Evolutionary conservation across 2,329 filamentous ascomycete genomes (phyloP), one percentile per base, ranked within the genome.

Genomic region (Cladophialophora psammophila): DNA sequence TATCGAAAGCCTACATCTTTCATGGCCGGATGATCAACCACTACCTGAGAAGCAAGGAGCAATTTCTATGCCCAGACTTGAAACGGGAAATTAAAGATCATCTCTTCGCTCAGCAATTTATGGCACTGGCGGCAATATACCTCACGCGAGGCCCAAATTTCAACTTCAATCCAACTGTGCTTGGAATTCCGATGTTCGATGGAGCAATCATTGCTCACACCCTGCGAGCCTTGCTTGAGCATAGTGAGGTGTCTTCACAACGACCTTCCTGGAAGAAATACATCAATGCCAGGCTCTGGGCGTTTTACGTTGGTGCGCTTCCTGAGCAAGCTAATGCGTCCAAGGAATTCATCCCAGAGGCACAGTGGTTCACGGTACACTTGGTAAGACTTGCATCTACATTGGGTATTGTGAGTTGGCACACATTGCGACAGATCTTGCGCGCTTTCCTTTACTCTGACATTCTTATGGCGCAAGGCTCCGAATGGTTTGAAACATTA

Each of bases 181-280:
- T 67, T 53, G 60, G 60, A 26, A 18, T 52, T 32, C 65, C 65
- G 15, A 63, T 67, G 53, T 67, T 53, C 32, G 65, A 67, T 35
- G 58, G 38, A 5, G 36, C 53, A 26, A 50, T 55, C 32, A 36
- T 53, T 59, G 53, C 40, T 60, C 54, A 18, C 18, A 48, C 59
- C 31, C n/a, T 62, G 18, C 59, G 45, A 31, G 34, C 40, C 36
- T 13, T 55, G 18, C 48, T 59, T 35, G 42, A 53, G 15, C 12
- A 34, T 13, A 45, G 60, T 36, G 48, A 63, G 31, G 42, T 42
- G 42, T 45, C 15, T 36, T 54, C 31, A 12, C 52, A 36, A 38
- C 50, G 53, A 18, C 18, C n/a, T 45, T 58, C n/a, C 13, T 63
- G 50, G 60, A 56, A 50, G 26, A 52, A 35, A 36, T 64, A 59